Evolutionary conservation across 768 basidiomycete species (phyloP), one percentile per base, ranked within the genome.

Genomic region (Serendipita indica): DNA sequence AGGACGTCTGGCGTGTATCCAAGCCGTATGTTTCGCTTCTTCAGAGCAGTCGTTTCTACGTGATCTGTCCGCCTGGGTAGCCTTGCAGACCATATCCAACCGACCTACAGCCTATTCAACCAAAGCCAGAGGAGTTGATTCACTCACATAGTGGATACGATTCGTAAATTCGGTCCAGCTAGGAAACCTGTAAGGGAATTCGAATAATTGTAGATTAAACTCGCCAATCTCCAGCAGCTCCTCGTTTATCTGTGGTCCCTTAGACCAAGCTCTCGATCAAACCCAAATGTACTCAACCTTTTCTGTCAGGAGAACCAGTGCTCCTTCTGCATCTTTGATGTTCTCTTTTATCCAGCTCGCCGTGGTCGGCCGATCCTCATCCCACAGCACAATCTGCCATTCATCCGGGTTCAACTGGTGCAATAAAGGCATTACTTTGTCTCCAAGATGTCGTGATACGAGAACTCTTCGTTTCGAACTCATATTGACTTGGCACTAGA

Each of bases 1-100:
- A 99, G 77, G 3, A 97, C 86, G 59, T 93, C 90, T 0, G 94
- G 96, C 0, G 93, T 98, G 69, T 90, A 89, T 4, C 96, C 96
- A 3, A 97, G 68, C 45, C 76, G 77, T 60, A 98, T 76, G 1
- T 76, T 74, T 14, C 82, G 77, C 63, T 76, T 72, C 10, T 80
- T 75, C 4, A 84, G 69, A 30, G 78, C 80, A 20, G 72, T 68
- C 0, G 86, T 71, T 62, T 86, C 79, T 35, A 90, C 76, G 62
- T 98, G 96, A 58, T 99, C 94, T 93, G 27, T 33, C 12, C 59
- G 13, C 5, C 30, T 3, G 32, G 32, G 3, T 30, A 13, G 37
- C 13, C 20, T 39, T 18, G 62, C 77, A 59, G 60, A 87, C 89
- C 87, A 66, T 84, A 87, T 45, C 89, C 90, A 18, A 92, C 89